Evolutionary conservation across 495 filamentous ascomycete species (phyloP).

Genomic region (Zalerion maritima): DNA sequence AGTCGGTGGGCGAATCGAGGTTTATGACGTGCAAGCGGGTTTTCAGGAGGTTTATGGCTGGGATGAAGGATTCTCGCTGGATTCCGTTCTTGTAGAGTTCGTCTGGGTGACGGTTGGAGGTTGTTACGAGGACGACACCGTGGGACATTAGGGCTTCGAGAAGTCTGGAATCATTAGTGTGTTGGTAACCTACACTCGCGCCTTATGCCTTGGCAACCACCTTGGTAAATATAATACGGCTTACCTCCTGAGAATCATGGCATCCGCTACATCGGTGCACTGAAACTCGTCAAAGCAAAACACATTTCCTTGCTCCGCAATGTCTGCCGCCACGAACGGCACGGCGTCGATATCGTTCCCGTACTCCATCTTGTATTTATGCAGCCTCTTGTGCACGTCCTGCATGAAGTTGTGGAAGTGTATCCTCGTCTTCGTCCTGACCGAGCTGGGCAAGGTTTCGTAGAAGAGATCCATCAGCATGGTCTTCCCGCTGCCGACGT

Average conservation of each 20-base stretch:
- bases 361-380: constrained; percentile 75
- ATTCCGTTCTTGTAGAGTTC: constrained; percentile 97
- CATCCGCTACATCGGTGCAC: constrained; percentile 96
- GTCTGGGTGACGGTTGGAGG: constrained; percentile 90
- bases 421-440: constrained; percentile 78
- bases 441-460: constrained; percentile 72
- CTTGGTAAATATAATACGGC: constrained; percentile 4
- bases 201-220: too few relatives aligned
- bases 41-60: constrained; percentile 86
- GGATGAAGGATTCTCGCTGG: constrained; percentile 87
- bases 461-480: constrained; percentile 99
- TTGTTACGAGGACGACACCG: constrained; percentile 91
- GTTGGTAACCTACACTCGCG: too few relatives aligned
- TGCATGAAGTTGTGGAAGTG: constrained; percentile 99
- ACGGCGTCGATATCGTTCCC: constrained; percentile 86
- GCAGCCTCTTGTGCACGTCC: constrained; percentile 84
- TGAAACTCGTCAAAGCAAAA: constrained; percentile 99
- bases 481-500: constrained; percentile 96
- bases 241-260: constrained; percentile 82
- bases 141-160: constrained; percentile 86
- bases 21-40: constrained; percentile 74
- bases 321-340: constrained; percentile 83
- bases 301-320: constrained; percentile 71
- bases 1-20: constrained; percentile 88
- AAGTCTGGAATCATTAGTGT: constrained; percentile 45